Percentiles rank a stretch among this genome's conserved stretches.
These are phyloP conservation scores for Epichloe amarillans DNA, from an alignment of 2,329 filamentous ascomycete species.

Conservation along the genomic window DNA sequence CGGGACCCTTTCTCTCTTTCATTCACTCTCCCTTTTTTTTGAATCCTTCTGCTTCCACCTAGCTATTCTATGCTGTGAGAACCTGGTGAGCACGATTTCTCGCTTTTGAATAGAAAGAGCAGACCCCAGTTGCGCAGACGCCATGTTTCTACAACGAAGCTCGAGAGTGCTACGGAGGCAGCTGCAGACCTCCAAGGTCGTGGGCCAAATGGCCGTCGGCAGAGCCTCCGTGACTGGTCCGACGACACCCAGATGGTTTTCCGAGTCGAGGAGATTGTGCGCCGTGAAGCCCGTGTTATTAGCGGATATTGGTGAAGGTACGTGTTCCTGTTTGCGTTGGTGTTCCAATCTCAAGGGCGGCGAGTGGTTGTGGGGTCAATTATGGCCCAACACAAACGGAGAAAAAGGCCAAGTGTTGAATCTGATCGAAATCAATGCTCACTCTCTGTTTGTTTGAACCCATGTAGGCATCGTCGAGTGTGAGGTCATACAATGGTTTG, in stretches of 20 bases:
- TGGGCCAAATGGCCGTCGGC: conserved; percentile 22
- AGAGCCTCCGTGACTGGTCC: conserved; percentile 16
- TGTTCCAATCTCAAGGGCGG: neutral
- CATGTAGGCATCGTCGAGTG: conserved; percentile 82
- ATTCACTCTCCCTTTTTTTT: neutral
- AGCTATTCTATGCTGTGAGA: no score
- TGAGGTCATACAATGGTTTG: conserved; percentile 99
- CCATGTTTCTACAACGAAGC: conserved; percentile 43
- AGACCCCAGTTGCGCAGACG: conserved; percentile 4
- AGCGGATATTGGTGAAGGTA: conserved; percentile 78
- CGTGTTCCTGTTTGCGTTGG: conserved; percentile 6
- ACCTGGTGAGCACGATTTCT: no score
- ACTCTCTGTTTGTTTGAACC: neutral
- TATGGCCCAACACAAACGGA: neutral
- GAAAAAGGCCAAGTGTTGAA: neutral
- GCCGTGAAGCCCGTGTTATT: conserved; percentile 68
- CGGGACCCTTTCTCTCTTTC: neutral
- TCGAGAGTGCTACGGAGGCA: conserved; percentile 37
- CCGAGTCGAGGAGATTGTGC: conserved; percentile 33
- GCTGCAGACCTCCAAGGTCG: conserved; percentile 32
- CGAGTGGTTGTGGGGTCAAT: neutral
- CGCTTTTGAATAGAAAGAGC: neutral
- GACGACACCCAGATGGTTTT: conserved; percentile 31
- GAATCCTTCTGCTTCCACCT: no score
- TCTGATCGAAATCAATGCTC: neutral